Base-by-base conservation (phyloP, 2,329 filamentous ascomycete genomes). In the Dichotomopilus funicola region DNA sequence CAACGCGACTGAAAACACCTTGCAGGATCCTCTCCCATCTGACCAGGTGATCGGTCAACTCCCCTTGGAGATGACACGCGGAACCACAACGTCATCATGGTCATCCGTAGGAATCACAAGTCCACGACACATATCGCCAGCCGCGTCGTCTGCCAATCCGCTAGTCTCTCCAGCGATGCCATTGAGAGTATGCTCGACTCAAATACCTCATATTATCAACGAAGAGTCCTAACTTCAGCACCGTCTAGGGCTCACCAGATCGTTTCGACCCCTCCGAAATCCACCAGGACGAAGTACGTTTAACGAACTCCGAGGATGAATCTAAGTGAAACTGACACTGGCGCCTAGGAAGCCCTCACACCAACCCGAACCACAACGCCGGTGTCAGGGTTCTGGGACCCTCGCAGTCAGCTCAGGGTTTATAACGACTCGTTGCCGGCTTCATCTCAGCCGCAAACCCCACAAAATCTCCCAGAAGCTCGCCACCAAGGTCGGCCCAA, bases 391-490 rank as follows among this genome's bases (percentile, higher is more conserved):
- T 27, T 27, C 19, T 27, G 19, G 19, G 19, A 27, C 19, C 19
- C 19, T 9, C 54, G 55, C 0, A 34, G 31, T 5, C 34, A 41
- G n/a, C 61, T 78, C 48, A 66, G 64, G 27, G 67, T 80, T 33
- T 80, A 80, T 58, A 71, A 78, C 57, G 78, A 80, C 59, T 65
- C 65, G 31, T 54, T 75, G 46, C 71, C 76, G 6, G 68, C 74
- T 27, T 67, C 68, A 5, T 66, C 65, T 8, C 78, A 79, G 58
- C 76, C 77, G n/a, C 76, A 76, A 61, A 79, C 78, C 9, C 76
- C 78, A 27, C 68, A 69, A 45, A 72, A 78, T 53, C 62, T 79
- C n/a, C 75, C 77, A 1, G 77, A 78, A 63, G 69, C 73, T 48
- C 72, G 75, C 9, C 76, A 78, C 59, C 72, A 67, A 50, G 76